Conservation (phyloP, 2,329 filamentous ascomycete species). For the Ceratocystis lukuohia region DNA sequence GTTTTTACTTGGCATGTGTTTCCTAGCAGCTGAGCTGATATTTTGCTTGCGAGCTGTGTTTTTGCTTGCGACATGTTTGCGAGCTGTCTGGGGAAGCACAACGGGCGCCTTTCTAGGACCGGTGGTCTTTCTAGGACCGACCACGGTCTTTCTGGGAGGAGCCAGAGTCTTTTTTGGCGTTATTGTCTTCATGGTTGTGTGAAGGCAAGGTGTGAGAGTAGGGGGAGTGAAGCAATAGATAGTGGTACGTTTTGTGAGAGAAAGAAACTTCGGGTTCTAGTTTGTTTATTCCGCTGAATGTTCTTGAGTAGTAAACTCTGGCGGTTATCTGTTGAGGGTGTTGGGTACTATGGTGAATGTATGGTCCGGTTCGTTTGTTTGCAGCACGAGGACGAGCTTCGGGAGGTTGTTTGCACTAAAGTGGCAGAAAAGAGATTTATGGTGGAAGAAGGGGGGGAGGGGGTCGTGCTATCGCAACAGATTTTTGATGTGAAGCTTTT, state of each 20-base stretch:
- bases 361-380: neutral
- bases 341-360: neutral
- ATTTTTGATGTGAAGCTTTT: neutral
- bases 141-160: neutral
- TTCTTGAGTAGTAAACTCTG: neutral
- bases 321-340: neutral
- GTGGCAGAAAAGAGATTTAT: neutral
- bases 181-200: constrained; percentile 14
- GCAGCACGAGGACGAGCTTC: neutral
- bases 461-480: neutral
- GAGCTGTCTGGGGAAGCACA: constrained; percentile 12
- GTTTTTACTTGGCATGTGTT: constrained; percentile 8
- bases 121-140: constrained; percentile 14
- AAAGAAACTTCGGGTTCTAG: neutral
- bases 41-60: constrained; percentile 10
- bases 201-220: neutral
- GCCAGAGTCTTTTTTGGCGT: constrained; percentile 2
- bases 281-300: neutral
- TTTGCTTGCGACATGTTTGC: constrained; percentile 18
- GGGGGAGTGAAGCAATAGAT: neutral
- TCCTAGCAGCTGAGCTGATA: neutral
- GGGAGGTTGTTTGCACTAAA: neutral
- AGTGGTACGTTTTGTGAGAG: neutral
- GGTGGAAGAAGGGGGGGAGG: neutral
- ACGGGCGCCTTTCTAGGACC: constrained; percentile 14